Conservation (phyloP, 2,329 filamentous ascomycete genomes). For the Aspergillus pseudonomiae region DNA sequence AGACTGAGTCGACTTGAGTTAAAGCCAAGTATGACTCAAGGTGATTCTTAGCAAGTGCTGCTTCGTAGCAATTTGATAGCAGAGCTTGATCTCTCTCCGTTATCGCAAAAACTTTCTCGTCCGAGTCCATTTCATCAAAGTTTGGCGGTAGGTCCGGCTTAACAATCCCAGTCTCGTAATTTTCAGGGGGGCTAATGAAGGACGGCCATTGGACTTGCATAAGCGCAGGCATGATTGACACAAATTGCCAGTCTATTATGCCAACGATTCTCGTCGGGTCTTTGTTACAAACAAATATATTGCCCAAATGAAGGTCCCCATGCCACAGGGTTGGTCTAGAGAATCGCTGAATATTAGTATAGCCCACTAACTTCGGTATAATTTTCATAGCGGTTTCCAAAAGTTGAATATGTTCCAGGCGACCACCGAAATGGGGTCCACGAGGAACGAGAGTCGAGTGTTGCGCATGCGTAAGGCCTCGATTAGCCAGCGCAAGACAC, state of each 20-base stretch:
- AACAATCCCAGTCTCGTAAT: slow-evolving; percentile 21
- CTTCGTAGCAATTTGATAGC: slow-evolving; percentile 26
- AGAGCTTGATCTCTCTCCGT: slow-evolving; percentile 22
- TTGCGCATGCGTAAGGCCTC: slow-evolving; percentile 15
- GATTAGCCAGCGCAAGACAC: slow-evolving; percentile 12
- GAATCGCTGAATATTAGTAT: slow-evolving; percentile 2
- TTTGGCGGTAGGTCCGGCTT: slow-evolving; percentile 24
- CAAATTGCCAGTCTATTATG: slow-evolving; percentile 28
- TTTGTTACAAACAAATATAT: slow-evolving; percentile 25
- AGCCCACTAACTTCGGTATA: slow-evolving; percentile 11
- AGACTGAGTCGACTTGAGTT: slow-evolving; percentile 10
- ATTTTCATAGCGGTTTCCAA: slow-evolving; percentile 11
- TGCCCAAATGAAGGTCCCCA: slow-evolving; percentile 25
- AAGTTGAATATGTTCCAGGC: slow-evolving; percentile 14
- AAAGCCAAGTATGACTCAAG: slow-evolving; percentile 19
- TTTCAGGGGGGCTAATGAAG: slow-evolving; percentile 21
- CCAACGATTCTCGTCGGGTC: slow-evolving; percentile 22
- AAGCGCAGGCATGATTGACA: slow-evolving; percentile 24
- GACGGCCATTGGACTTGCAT: slow-evolving; percentile 21
- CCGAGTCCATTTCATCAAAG: slow-evolving; percentile 22
- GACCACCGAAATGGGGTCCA: slow-evolving; percentile 18
- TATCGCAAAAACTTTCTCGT: slow-evolving; percentile 23
- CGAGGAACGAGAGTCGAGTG: slow-evolving; percentile 9
- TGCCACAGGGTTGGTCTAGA: slow-evolving; percentile 24
- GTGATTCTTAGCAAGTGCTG: slow-evolving; percentile 20